Base-by-base conservation (phyloP, 768 basidiomycete genomes). In the Auriscalpium vulgare region DNA sequence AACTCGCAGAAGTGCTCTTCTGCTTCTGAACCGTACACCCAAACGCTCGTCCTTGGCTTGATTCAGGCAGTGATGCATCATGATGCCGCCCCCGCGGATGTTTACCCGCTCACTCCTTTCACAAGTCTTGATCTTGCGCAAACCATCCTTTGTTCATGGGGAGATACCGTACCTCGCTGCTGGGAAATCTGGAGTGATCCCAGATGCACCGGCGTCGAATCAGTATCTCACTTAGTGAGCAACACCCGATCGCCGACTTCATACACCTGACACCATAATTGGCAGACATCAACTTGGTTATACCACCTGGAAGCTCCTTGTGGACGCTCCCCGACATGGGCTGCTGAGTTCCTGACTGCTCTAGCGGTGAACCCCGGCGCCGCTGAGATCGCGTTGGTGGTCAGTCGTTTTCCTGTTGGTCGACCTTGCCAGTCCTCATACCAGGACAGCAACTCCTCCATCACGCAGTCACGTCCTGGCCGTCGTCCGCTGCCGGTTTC, bases 151-250 rank as follows among this genome's bases (percentile, higher is more conserved):
- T 53, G 86, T n/a, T 69, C 69, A 57, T 88, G 83, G 81, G 79
- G 81, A 35, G 59, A 73, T 10, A 68, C 77, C 10, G 66, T 85
- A 3, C 75, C 78, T 1, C 88, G 87, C 87, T 74, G 73, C 53
- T 91, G 88, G 87, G 68, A 65, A 10, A 67, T 76, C 8, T 89
- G 85, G 84, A 66, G 69, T 48, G 85, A 87, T 61, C 70, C 72
- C 56, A 75, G 80, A 19, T 65, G 71, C 40, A 72, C 76, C 34
- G 68, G 81, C 37, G 70, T 76, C 2, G 84, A 85, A 53, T 70
- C 69, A 34, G 71, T 86, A 47, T 67, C 73, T 5, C 65, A 65
- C 48, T 61, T 85, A 57, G 87, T 86, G 62, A 62, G 77, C 65
- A 34, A 14, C 36, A 19, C 38, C 37, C 14, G 37, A 5, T 47